A percentile compares a stretch with the other conserved stretches of the same genome.
Conservation (phyloP, 495 filamentous ascomycete genomes). For the Tuber borchii region DNA sequence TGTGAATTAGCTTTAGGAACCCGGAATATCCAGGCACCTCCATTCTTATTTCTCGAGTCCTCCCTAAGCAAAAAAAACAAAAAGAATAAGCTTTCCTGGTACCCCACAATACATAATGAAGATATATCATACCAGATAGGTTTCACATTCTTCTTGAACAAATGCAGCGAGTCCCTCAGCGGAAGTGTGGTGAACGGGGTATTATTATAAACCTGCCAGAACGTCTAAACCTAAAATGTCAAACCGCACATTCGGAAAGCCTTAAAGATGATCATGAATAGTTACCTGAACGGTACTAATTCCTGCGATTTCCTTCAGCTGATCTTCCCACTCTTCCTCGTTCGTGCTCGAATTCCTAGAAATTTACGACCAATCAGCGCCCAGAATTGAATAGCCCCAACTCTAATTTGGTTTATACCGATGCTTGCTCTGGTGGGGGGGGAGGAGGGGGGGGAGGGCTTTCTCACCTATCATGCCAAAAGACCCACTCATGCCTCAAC, state of each 20-base stretch:
- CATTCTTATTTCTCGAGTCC: constrained; percentile 71
- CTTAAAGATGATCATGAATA: neutral
- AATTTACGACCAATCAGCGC: neutral
- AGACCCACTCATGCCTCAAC: constrained; percentile 41
- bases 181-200: constrained; percentile 69
- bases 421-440: neutral
- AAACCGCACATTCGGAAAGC: neutral
- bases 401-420: neutral
- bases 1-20: constrained; percentile 65
- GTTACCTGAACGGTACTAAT: constrained; percentile 41
- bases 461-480: constrained; percentile 42
- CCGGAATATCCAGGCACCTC: constrained; percentile 81
- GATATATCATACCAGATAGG: constrained; percentile 59
- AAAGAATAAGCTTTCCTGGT: constrained; percentile 14
- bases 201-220: constrained; percentile 88
- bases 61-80: constrained; percentile 45
- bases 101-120: neutral
- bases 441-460: neutral
- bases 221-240: constrained; percentile 53
- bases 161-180: constrained; percentile 73
- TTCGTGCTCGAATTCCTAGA: constrained; percentile 32
- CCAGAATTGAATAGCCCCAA: neutral
- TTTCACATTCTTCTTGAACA: constrained; percentile 79
- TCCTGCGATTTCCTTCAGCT: constrained; percentile 41
- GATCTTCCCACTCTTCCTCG: constrained; percentile 41